phyloP scores from a whole-genome alignment of 78 protist species.

The Anaeramoeba ignava region DNA sequence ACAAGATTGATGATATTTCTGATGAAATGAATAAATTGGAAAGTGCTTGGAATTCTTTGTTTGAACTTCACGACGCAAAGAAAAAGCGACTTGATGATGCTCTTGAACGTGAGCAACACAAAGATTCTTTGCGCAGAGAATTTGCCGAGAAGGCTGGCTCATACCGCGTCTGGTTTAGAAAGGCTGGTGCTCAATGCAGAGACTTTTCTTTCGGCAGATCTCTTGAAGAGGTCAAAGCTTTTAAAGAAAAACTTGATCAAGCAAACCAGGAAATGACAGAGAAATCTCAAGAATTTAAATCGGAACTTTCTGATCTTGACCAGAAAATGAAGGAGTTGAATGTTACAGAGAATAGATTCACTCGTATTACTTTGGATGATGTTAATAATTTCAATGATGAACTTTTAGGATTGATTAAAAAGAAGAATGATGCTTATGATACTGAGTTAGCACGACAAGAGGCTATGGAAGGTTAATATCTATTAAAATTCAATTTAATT shows the following conservation, averaged over 20 bases:
- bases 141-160: not conserved
- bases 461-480: not conserved
- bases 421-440: not conserved
- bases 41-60: not conserved
- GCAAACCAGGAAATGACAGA: not conserved
- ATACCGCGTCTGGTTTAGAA: not conserved
- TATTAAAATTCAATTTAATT: too few relatives aligned
- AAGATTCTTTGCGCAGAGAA: not conserved
- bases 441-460: not conserved
- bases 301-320: not conserved
- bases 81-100: not conserved
- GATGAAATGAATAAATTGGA: not conserved
- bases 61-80: not conserved
- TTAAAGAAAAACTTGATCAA: not conserved
- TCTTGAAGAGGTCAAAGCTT: not conserved
- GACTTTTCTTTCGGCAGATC: not conserved
- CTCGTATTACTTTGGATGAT: not conserved
- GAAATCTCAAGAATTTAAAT: not conserved
- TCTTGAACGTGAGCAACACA: not conserved
- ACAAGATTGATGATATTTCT: not conserved
- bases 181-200: not conserved
- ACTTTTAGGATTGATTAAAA: not conserved
- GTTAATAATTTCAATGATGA: not conserved
- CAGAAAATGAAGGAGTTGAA: not conserved
- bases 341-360: not conserved